Evolutionary conservation across 768 basidiomycete genomes (phyloP), one percentile per base, ranked within the genome.

Genomic region (Serendipita vermifera): DNA sequence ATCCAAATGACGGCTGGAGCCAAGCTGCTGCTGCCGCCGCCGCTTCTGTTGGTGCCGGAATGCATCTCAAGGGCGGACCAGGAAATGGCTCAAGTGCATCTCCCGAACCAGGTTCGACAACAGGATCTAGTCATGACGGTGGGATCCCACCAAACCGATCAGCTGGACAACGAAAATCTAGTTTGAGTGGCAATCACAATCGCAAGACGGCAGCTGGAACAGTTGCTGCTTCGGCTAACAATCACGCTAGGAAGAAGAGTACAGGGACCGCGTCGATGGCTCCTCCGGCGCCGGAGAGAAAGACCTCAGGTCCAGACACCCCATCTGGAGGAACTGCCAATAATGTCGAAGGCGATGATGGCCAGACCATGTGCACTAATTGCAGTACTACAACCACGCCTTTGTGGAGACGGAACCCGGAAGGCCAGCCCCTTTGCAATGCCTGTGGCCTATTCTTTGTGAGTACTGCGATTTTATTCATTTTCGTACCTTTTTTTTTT

Each of bases 341-440:
- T 38, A 73, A 73, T 46, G 87, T 84, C 59, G 83, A 85, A 56
- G 79, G 75, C 54, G 86, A 87, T 41, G 75, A 77, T 57, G 66
- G 79, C 5, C 88, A 84, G 6, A 96, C 90, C 1, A 73, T 87
- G 27, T 97, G 93, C 68, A 90, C 87, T 4, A 97, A 97, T 65
- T 97, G 93, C 68, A 83, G 87, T 63, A 97, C 93, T 56, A 93
- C 88, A 11, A 96, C 91, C 65, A 97, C 93, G 35, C 90, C 90
- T 6, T 71, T 94, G 41, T 94, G 90, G 90, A 77, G 90, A 67
- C 73, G 90, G 59, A 89, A 94, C 71, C 87, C 90, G 0, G 90
- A 93, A 63, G 90, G 90, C 17, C 88, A 92, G 64, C 90, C 90
- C 31, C 71, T 94, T 54, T 94, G 90, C 65, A 91, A 89, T 68